A percentile compares a stretch with the other conserved stretches of the same genome.
These are phyloP conservation scores for Metarhizium rileyi DNA, from an alignment of 2,329 filamentous ascomycete genomes.

Conservation along the genomic window DNA sequence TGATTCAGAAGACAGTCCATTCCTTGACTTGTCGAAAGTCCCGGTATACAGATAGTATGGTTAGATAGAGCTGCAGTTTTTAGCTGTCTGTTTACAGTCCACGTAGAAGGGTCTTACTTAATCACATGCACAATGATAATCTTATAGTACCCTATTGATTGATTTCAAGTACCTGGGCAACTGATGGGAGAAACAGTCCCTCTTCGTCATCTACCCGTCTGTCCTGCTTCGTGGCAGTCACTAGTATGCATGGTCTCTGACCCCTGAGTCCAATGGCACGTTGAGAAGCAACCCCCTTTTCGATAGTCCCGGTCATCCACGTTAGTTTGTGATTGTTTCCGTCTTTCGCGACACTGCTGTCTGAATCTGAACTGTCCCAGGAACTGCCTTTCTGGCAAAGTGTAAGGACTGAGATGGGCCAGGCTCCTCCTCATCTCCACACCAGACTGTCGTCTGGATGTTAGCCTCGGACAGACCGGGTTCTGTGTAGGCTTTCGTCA, in stretches of 20 bases:
- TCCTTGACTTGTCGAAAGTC: not conserved
- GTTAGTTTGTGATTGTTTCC: not conserved
- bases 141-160: not conserved
- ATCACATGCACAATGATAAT: slow-evolving; percentile 3
- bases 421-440: slow-evolving; percentile 11
- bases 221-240: not conserved
- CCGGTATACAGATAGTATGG: not conserved
- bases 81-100: not conserved
- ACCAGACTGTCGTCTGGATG: slow-evolving; percentile 20
- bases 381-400: not conserved
- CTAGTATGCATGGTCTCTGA: not conserved
- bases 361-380: slow-evolving; percentile 1
- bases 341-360: slow-evolving; percentile 3
- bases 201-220: not conserved
- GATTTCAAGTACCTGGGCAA: not conserved
- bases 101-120: not conserved
- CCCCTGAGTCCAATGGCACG: not conserved
- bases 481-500: slow-evolving; percentile 1
- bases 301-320: too few species aligned
- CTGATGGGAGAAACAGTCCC: not conserved
- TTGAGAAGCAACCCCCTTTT: not conserved
- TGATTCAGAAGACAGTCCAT: not conserved
- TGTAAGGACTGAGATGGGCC: not conserved
- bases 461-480: slow-evolving; percentile 6
- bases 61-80: not conserved